Evolutionary conservation across 208 protist genomes (phyloP).

Genomic region (Phytomonas francai): DNA sequence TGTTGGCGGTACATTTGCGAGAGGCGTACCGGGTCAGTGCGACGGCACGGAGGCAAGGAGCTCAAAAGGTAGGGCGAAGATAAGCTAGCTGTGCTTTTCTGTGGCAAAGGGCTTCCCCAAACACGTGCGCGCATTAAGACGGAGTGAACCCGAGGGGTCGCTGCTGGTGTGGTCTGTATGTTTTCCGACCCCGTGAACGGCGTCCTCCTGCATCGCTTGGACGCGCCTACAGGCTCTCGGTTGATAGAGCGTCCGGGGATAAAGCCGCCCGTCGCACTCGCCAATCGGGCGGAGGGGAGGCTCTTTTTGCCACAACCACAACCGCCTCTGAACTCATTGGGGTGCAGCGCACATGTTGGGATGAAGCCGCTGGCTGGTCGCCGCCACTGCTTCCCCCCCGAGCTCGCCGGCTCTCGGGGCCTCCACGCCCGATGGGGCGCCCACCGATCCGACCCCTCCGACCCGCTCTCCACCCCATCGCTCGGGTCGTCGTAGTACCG

Average conservation of each 20-base stretch:
- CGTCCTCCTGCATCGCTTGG: neutral
- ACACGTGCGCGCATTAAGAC: neutral
- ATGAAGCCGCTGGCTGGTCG: neutral
- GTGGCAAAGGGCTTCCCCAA: neutral
- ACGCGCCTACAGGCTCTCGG: neutral
- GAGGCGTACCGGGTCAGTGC: neutral
- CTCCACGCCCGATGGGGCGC: neutral
- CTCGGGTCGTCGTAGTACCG: neutral
- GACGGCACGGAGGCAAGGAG: neutral
- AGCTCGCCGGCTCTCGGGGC: neutral
- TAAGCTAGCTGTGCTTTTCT: neutral
- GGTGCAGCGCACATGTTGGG: neutral
- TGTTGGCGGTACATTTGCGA: neutral
- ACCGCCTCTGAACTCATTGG: neutral
- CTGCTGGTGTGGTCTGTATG: neutral
- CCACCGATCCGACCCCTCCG: neutral
- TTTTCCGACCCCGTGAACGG: neutral
- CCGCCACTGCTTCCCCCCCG: neutral
- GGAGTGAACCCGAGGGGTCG: neutral
- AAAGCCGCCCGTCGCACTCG: neutral
- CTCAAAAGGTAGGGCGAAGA: neutral
- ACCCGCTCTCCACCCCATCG: neutral
- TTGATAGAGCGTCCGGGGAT: neutral
- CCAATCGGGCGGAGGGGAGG: neutral
- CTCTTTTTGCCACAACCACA: neutral